Base-by-base conservation (phyloP, 805 yeast species). In the Komagataella kurtzmanii region DNA sequence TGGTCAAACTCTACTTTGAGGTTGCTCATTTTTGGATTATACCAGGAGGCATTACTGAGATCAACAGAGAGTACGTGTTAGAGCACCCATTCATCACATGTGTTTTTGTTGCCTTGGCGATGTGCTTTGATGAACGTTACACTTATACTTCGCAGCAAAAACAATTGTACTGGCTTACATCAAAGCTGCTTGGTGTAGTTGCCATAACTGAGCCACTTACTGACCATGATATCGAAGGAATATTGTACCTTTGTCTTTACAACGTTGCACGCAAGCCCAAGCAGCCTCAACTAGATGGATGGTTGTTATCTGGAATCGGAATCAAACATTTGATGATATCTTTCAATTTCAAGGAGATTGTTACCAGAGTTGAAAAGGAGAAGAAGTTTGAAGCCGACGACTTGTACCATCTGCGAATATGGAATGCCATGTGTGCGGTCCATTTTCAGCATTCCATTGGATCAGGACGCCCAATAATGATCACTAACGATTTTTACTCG, bases 191-290 rank as follows among this genome's bases (percentile, higher is more conserved):
- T 7, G 75, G 80, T 0, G 69, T 72, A 50, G 75, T 80, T 0
- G 58, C 74, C 23, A 70, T 74, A 58, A 73, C 79, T 3, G 75
- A 72, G 46, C 76, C 77, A n/a, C 60, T 79, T 30, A 75, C 75
- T 3, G 82, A 77, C 56, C 81, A 77, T 60, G 85, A 80, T 57
- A 72, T 79, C 43, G 85, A 80, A 58, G 83, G 82, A 0, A 71
- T 80, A 7, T 57, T 79, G 24, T 80, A 80, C 57, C 69, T 80
- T 50, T 71, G 79, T 18, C 62, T 76, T 59, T 80, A 76, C 59
- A 76, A 76, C 55, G 72, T 77, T 48, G 75, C 81, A 1, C 65
- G 81, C 54, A 77, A 77, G 54, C 75, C 80, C 3, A 65, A 70
- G 49, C 83, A 79, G 57, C 65, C 73, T n/a, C 70, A 72, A 50